A percentile compares a stretch with the other conserved stretches of the same genome.
These are phyloP conservation scores for Trichophyton schoenleinii DNA, from an alignment of 2,329 filamentous ascomycete species.

Conservation along the genomic window DNA sequence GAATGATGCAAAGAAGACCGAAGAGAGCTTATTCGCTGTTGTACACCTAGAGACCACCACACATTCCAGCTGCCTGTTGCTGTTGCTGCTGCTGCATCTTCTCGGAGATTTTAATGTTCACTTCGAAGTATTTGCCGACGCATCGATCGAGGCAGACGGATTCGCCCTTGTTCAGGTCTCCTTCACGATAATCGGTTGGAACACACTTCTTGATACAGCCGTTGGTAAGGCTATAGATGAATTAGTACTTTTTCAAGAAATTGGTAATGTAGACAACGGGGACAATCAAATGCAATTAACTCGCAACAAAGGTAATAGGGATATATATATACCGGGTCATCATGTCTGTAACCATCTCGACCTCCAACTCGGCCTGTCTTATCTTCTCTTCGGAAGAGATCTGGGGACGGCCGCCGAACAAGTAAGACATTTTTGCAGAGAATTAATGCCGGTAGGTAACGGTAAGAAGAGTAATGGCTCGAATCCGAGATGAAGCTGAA, in stretches of 20 bases:
- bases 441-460: background rate
- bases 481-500: background rate
- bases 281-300: background rate
- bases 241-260: background rate
- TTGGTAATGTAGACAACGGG: background rate
- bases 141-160: slow-evolving; percentile 96
- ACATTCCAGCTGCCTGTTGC: background rate
- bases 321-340: slow-evolving; percentile 68
- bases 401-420: slow-evolving; percentile 62
- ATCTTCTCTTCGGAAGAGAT: slow-evolving; percentile 95
- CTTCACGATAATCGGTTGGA: slow-evolving; percentile 82
- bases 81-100: slow-evolving; percentile 78
- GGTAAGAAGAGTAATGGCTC: background rate
- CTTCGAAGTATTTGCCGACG: slow-evolving; percentile 95
- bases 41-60: background rate
- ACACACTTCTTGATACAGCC: slow-evolving; percentile 92
- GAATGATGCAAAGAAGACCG: background rate
- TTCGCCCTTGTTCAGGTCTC: slow-evolving; percentile 97
- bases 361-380: slow-evolving; percentile 86
- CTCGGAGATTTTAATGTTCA: slow-evolving; percentile 94
- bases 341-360: slow-evolving; percentile 96
- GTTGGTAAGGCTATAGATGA: slow-evolving; percentile 54
- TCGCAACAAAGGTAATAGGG: background rate
- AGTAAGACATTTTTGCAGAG: slow-evolving; percentile 52
- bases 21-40: background rate